phyloP scores from a whole-genome alignment of 202 grass and related monocot genomes.

The Cymbopogon flexuosus region DNA sequence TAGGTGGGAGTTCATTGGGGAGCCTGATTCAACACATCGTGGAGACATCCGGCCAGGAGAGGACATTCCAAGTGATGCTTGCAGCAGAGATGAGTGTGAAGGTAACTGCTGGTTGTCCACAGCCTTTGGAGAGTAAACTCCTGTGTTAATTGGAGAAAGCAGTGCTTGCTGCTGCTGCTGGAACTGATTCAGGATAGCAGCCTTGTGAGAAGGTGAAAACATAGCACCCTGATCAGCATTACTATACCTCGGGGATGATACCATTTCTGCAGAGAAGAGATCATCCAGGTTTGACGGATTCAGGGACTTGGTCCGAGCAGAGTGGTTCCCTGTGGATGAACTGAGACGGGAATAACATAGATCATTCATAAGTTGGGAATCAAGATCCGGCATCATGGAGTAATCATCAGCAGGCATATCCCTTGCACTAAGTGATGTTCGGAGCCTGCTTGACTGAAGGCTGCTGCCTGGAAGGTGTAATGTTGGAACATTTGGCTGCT shows the following conservation, averaged over 20 bases:
- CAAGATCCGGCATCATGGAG: conserved; percentile 53
- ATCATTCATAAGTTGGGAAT: conserved; percentile 62
- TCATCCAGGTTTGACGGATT: conserved; percentile 81
- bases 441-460: conserved; percentile 77
- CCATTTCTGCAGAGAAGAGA: conserved; percentile 71
- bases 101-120: conserved; percentile 53
- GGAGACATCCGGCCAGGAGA: conserved; percentile 82
- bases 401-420: conserved; percentile 76
- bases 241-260: conserved; percentile 61
- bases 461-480: conserved; percentile 57
- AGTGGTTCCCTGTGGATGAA: conserved; percentile 42
- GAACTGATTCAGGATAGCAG: conserved; percentile 72
- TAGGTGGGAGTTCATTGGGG: conserved; percentile 67
- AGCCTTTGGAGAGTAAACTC: conserved; percentile 54
- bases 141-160: conserved; percentile 84
- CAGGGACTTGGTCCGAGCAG: conserved; percentile 52
- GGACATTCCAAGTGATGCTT: conserved; percentile 59
- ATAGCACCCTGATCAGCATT: conserved; percentile 69
- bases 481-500: conserved; percentile 64
- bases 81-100: conserved; percentile 57
- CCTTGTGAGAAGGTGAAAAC: conserved; percentile 83
- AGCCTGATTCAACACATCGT: conserved; percentile 53
- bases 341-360: conserved; percentile 44
- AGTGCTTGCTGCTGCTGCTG: conserved; percentile 75
- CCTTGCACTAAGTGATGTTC: conserved; percentile 79